Conservation (phyloP, 495 filamentous ascomycete genomes). For the Aspergillus wentii region DNA sequence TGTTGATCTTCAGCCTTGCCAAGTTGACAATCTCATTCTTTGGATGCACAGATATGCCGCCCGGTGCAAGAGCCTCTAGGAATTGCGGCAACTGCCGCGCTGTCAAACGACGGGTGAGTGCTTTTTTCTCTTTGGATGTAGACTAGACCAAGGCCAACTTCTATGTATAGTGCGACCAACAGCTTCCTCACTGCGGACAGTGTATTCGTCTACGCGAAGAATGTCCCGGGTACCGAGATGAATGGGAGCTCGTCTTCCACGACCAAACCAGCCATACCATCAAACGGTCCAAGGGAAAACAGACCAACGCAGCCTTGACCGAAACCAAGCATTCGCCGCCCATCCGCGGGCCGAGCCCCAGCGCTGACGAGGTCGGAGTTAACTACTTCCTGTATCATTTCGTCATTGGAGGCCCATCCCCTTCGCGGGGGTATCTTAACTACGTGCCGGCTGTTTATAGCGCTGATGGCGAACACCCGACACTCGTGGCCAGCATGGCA, state of each 20-base stretch:
- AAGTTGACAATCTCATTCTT: neutral
- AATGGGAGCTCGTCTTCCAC: conserved; percentile 19
- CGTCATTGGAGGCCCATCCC: conserved; percentile 16
- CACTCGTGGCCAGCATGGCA: conserved; percentile 34
- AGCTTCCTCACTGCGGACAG: conserved; percentile 23
- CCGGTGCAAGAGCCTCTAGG: conserved; percentile 8
- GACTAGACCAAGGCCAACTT: neutral
- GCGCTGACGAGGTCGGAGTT: conserved; percentile 21
- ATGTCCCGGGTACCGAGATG: conserved; percentile 25
- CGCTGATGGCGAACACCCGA: conserved; percentile 23
- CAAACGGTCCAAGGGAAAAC: conserved; percentile 13
- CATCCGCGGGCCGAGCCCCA: conserved; percentile 7
- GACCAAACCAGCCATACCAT: conserved; percentile 20
- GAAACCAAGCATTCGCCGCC: neutral
- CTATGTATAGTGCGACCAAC: conserved; percentile 21
- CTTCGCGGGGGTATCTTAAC: conserved; percentile 29
- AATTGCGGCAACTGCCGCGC: conserved; percentile 16
- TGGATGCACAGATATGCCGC: too few relatives aligned
- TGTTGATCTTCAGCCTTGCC: neutral
- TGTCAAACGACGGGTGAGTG: conserved; percentile 17
- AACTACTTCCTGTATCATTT: conserved; percentile 34
- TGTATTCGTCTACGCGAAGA: conserved; percentile 20
- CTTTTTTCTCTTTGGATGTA: neutral
- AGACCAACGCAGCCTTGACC: neutral
- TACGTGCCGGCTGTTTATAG: conserved; percentile 19